A percentile compares a stretch with the other conserved stretches of the same genome.
Evolutionary conservation across 345 rosid species (phyloP).

Genomic region (Citrus glauca): DNA sequence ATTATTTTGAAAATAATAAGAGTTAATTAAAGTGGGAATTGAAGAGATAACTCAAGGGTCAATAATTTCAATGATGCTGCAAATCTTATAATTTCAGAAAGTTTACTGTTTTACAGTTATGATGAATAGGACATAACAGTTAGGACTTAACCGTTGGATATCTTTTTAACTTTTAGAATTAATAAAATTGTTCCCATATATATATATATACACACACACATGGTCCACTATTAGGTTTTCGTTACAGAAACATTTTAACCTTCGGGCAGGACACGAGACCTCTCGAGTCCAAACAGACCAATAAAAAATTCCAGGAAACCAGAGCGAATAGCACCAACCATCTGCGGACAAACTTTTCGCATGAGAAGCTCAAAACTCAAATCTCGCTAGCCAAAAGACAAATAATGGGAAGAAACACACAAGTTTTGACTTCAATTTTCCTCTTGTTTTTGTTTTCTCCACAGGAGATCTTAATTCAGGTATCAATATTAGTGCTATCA

Average conservation of each 20-base stretch:
- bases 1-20: too few species aligned
- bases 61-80: too few species aligned
- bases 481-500: neutral
- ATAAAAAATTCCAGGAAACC: neutral
- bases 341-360: neutral
- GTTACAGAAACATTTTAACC: too few species aligned
- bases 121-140: too few species aligned
- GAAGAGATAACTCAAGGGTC: too few species aligned
- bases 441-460: neutral
- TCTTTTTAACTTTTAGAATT: too few species aligned
- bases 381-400: neutral
- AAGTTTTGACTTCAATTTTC: neutral
- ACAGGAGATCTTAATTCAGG: neutral
- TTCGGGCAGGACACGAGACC: neutral
- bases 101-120: too few species aligned
- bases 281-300: neutral
- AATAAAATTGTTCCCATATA: too few species aligned
- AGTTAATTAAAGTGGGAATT: too few species aligned
- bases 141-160: too few species aligned
- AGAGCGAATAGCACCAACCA: neutral
- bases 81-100: too few species aligned
- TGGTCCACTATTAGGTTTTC: neutral
- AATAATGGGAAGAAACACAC: slow-evolving; percentile 4
- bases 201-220: too few species aligned
- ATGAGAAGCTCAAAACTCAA: neutral